Evolutionary conservation across 2,329 filamentous ascomycete species (phyloP), one percentile per base, ranked within the genome.

Genomic region (Venturia carpophila): DNA sequence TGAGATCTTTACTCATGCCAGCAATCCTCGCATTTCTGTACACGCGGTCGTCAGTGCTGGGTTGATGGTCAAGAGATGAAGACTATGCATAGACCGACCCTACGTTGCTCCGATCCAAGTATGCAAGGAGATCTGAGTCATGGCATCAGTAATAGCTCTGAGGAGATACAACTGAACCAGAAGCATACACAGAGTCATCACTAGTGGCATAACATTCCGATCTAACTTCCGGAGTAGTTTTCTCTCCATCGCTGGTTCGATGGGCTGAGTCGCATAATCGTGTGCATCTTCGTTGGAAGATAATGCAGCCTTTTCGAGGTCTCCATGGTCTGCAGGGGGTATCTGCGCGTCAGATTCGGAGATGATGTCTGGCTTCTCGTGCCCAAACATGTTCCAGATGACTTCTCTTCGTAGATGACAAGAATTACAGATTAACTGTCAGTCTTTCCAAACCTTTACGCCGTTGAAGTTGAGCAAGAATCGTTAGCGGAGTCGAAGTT

Each of bases 81-180:
- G 39, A 27, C 24, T 56, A 37, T 1, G n/a, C 5, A 11, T 15
- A 49, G 5, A 30, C 37, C n/a, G 11, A 47, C 56, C 60, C 55
- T 19, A 58, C 79, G 92, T 90, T 96, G 21, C 90, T 92, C 69
- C 92, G 83, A 75, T 96, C 92, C 68, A 96, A 77, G 73, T 96
- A 96, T 68, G 87, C 89, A 68, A 96, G 79, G 80, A 95, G 83
- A 73, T 94, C 52, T 58, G 19, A 37, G 27, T 13, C 30, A 58
- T 11, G 19, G 11, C 41, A 9, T 56, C 17, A 30, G 30, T 5
- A 27, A 34, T 30, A 39, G 30, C 19, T 34, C 24, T 49, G n/a
- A 9, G 5, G 47, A 27, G 10, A 52, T 13, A 15, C 0, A 52
- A 15, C 5, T 45, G n/a, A 3, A 17, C 24, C 19, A 19, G 45